These are phyloP conservation scores for Pholiota conissans DNA, from an alignment of 768 basidiomycete species.

Conservation along the genomic window DNA sequence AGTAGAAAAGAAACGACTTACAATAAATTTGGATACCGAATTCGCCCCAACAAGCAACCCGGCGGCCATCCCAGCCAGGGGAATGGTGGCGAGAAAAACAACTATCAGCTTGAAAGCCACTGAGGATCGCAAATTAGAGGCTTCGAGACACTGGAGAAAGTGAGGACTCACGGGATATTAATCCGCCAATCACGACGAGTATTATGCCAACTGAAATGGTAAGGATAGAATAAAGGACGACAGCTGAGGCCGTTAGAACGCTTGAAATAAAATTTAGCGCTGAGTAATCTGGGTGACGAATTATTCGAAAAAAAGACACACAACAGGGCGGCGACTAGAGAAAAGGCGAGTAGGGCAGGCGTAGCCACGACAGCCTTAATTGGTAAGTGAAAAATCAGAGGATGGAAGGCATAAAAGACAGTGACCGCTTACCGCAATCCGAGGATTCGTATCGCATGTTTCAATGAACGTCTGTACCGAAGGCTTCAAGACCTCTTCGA, in stretches of 20 bases:
- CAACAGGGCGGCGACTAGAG: constrained; percentile 14
- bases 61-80: constrained; percentile 15
- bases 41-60: constrained; percentile 13
- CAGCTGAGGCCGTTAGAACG: constrained; percentile 10
- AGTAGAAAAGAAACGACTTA: background rate
- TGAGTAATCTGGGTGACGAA: background rate
- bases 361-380: constrained; percentile 14
- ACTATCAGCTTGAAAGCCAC: constrained; percentile 13
- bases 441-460: constrained; percentile 16
- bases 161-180: constrained; percentile 12
- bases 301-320: constrained; percentile 2
- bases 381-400: background rate
- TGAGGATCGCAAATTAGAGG: background rate
- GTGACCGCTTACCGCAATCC: constrained; percentile 12
- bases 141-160: background rate
- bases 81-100: constrained; percentile 12
- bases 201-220: constrained; percentile 12
- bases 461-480: constrained; percentile 13
- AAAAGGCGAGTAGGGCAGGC: constrained; percentile 16
- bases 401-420: background rate
- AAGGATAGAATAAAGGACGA: constrained; percentile 12
- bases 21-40: constrained; percentile 11
- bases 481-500: constrained; percentile 17
- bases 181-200: constrained; percentile 14
- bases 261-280: background rate